These are phyloP conservation scores for Plantago coronopus DNA, from an alignment of 305 asterid species.

Conservation along the genomic window DNA sequence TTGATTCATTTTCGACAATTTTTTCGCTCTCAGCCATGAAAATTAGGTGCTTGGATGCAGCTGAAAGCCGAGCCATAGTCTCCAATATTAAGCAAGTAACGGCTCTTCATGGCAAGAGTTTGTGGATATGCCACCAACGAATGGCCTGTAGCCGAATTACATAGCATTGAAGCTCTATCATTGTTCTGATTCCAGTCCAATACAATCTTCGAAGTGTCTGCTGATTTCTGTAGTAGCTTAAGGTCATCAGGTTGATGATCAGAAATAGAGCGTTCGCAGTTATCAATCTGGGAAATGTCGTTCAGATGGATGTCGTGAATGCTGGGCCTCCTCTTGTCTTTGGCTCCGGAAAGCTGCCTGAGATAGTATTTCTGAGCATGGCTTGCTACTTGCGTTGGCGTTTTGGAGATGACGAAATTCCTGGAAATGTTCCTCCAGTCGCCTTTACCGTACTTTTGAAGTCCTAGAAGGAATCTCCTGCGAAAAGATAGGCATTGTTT, in stretches of 20 bases:
- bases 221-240: constrained; percentile 22
- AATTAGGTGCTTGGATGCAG: constrained; percentile 17
- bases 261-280: constrained; percentile 15
- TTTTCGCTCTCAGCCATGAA: constrained; percentile 12
- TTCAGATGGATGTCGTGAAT: constrained; percentile 70
- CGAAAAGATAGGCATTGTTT: background rate
- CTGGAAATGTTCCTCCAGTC: constrained; percentile 80
- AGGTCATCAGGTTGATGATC: constrained; percentile 13
- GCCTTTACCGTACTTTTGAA: constrained; percentile 67
- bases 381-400: constrained; percentile 94
- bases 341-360: constrained; percentile 65
- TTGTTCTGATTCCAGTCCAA: constrained; percentile 34
- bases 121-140: too few relatives aligned
- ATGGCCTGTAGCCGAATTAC: too few relatives aligned
- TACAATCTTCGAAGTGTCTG: constrained; percentile 16
- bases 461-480: constrained; percentile 72
- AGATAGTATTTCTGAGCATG: constrained; percentile 86
- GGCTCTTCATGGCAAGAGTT: too few relatives aligned
- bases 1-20: too few relatives aligned
- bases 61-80: constrained; percentile 20
- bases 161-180: constrained; percentile 23
- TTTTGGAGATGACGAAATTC: constrained; percentile 57
- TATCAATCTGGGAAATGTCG: constrained; percentile 23
- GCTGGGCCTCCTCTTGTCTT: constrained; percentile 83
- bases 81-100: constrained; percentile 12